Conservation (phyloP, 2,329 filamentous ascomycete species). For the Clonostachys sp. region DNA sequence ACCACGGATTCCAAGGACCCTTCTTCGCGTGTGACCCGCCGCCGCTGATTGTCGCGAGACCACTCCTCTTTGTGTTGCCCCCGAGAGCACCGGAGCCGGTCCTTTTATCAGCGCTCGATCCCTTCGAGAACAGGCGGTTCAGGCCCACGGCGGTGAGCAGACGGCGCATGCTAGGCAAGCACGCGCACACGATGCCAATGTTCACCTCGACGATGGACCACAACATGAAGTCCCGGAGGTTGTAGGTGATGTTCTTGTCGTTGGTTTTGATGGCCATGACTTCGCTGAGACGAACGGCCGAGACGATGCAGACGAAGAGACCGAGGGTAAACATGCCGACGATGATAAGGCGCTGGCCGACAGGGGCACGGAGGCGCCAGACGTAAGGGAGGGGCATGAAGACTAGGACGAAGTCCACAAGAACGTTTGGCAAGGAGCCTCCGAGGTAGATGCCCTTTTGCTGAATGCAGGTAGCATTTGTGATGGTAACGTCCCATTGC, state of each 20-base stretch:
- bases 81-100: not conserved
- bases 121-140: not conserved
- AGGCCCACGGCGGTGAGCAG: conserved; percentile 8
- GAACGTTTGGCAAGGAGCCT: not conserved
- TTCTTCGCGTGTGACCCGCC: not conserved
- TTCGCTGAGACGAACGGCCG: not conserved
- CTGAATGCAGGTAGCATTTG: conserved; percentile 1
- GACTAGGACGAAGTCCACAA: not conserved
- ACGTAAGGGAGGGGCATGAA: not conserved
- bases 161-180: conserved; percentile 21
- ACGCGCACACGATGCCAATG: conserved; percentile 27
- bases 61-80: not conserved
- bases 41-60: not conserved
- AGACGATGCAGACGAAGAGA: not conserved
- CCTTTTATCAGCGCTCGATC: not conserved
- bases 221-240: conserved; percentile 1
- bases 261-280: not conserved
- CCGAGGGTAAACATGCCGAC: not conserved
- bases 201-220: conserved; percentile 29
- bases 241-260: not conserved
- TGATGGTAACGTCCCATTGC: not conserved
- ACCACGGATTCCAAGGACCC: not conserved
- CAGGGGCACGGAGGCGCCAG: not conserved
- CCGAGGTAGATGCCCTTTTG: not conserved
- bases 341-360: not conserved